Evolutionary conservation across 2,329 filamentous ascomycete genomes (phyloP).

Genomic region (Tolypocladium endophyticum): DNA sequence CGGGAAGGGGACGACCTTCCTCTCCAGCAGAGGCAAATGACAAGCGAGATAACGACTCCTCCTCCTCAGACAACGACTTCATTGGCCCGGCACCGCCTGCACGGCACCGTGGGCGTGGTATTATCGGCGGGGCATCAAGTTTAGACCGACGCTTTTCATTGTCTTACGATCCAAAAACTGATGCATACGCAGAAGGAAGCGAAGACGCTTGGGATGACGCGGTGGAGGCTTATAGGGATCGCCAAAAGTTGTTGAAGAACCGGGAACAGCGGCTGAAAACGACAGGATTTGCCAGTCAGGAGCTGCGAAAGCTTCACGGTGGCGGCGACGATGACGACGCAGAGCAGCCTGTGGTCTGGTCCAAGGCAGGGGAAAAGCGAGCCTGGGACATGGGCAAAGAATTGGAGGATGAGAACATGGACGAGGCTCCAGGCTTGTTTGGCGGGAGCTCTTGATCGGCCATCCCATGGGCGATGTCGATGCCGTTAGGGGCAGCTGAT

Average conservation of each 20-base stretch:
- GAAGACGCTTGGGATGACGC: conserved; percentile 67
- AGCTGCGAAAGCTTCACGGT: conserved; percentile 52
- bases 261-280: conserved; percentile 66
- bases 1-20: not conserved
- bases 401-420: conserved; percentile 1
- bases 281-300: conserved; percentile 68
- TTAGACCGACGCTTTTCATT: conserved; percentile 76
- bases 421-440: conserved; percentile 3
- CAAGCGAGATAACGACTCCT: conserved; percentile 24
- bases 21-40: not conserved
- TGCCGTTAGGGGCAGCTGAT: not conserved
- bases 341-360: conserved; percentile 61
- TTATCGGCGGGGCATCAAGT: conserved; percentile 45
- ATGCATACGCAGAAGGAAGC: conserved; percentile 38
- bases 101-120: conserved; percentile 56
- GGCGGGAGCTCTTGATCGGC: conserved; percentile 4
- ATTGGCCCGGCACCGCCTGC: conserved; percentile 62
- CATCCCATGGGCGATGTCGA: not conserved
- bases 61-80: conserved; percentile 62
- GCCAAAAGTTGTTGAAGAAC: conserved; percentile 65
- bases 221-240: conserved; percentile 66
- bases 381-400: conserved; percentile 51
- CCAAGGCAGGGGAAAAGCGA: conserved; percentile 52
- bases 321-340: conserved; percentile 39
- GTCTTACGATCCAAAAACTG: conserved; percentile 46